Percentiles rank a stretch among this genome's conserved stretches.
Conservation (phyloP, 1,139 yeast species). For the Torulaspora globosa region DNA sequence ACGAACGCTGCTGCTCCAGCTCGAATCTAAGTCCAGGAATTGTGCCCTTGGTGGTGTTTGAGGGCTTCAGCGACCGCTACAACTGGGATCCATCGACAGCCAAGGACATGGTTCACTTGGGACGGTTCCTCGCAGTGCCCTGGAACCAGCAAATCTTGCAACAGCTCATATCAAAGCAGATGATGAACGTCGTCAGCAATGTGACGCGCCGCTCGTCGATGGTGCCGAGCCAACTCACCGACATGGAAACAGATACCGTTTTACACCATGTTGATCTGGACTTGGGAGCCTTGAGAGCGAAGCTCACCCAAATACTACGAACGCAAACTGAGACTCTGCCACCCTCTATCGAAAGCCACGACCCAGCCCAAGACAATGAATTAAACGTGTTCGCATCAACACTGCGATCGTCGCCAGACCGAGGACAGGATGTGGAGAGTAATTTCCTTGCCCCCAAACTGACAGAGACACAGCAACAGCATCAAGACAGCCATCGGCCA, state of each 20-base stretch:
- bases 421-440: constrained; percentile 4
- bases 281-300: constrained; percentile 6
- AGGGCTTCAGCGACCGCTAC: constrained; percentile 24
- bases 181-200: constrained; percentile 10
- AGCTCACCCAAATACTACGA: constrained; percentile 9
- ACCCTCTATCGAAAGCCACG: constrained; percentile 6
- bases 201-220: constrained; percentile 14
- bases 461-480: constrained; percentile 3
- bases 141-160: constrained; percentile 24
- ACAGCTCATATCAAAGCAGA: constrained; percentile 9
- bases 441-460: constrained; percentile 3
- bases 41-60: constrained; percentile 22
- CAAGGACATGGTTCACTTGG: constrained; percentile 12
- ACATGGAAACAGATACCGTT: constrained; percentile 8
- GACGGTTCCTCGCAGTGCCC: constrained; percentile 22
- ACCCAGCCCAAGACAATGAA: constrained; percentile 11
- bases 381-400: constrained; percentile 12
- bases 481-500: neutral
- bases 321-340: constrained; percentile 9
- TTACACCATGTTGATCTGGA: constrained; percentile 10
- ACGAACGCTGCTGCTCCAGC: constrained; percentile 7
- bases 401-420: constrained; percentile 12
- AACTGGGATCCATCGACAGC: constrained; percentile 22
- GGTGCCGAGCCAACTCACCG: constrained; percentile 11
- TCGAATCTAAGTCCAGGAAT: neutral